Evolutionary conservation across 495 filamentous ascomycete species (phyloP).

Genomic region (Penicillium angulare): DNA sequence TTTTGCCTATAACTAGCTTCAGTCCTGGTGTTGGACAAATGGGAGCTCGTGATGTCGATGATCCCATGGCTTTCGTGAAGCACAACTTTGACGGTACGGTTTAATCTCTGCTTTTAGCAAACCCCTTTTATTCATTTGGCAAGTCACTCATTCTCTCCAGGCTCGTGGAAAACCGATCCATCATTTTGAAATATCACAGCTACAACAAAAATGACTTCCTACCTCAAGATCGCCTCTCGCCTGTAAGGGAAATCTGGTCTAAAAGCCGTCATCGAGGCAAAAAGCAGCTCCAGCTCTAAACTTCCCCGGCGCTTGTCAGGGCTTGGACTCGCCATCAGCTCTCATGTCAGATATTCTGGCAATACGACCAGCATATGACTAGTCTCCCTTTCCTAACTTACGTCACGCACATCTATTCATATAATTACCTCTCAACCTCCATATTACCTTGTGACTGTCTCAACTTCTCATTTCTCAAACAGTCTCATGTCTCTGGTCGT

Average conservation of each 20-base stretch:
- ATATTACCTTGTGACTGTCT: too few relatives aligned
- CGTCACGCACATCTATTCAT: too few relatives aligned
- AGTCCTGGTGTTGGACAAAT: constrained; percentile 93
- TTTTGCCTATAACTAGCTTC: constrained; percentile 95
- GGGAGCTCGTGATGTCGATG: constrained; percentile 84
- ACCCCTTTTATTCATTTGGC: background rate
- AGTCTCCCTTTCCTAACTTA: too few relatives aligned
- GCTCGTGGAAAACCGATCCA: constrained; percentile 40
- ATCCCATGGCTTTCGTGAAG: constrained; percentile 97
- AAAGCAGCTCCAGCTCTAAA: too few relatives aligned
- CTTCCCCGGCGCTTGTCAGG: too few relatives aligned
- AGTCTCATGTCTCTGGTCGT: background rate
- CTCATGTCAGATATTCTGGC: too few relatives aligned
- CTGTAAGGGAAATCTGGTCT: too few relatives aligned
- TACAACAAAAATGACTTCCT: background rate
- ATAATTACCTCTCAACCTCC: background rate
- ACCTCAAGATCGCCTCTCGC: background rate
- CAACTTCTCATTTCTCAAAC: background rate
- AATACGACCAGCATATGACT: too few relatives aligned
- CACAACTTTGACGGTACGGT: constrained; percentile 91
- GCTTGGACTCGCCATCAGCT: too few relatives aligned
- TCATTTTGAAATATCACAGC: constrained; percentile 22
- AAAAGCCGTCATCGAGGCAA: too few relatives aligned
- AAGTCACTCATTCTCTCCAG: constrained; percentile 11
- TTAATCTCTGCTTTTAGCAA: background rate